Base-by-base conservation (phyloP, 2,329 filamentous ascomycete species). In the Cryphonectria nitschkei region DNA sequence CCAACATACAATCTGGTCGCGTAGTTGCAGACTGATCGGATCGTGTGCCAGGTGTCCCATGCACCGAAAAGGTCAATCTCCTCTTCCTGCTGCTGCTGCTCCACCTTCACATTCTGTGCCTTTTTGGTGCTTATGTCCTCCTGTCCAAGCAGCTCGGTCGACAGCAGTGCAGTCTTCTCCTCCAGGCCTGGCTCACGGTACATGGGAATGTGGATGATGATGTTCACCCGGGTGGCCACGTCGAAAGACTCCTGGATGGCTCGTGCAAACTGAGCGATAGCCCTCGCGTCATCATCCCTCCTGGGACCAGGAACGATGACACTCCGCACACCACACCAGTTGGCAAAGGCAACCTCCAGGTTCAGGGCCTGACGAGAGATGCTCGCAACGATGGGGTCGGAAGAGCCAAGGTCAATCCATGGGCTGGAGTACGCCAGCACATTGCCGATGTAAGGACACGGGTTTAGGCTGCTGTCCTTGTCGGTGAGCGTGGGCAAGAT, bases 11-110 rank as follows among this genome's bases (percentile, higher is more conserved):
- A 85, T 79, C 94, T 89, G 70, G 87, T 82, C 80, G 91, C 92
- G 81, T 99, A 98, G 82, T 91, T 92, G 87, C 94, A 98, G 70
- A 94, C 85, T 68, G 90, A 91, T 68, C 96, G 88, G 76, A 99
- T 92, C 32, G 91, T 86, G 79, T 99, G 92, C 96, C 96, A 99
- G 1, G 92, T 91, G 81, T 98, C 95, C 97, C 97, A 99, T 2
- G 91, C 87, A 68, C 90, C 90, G 80, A 93, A 96, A 0, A 92
- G 80, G 76, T 95, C 92, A 72, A 91, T 83, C 32, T 89, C 86
- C 16, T 80, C 78, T 1, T 80, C 72, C 37, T 39, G 43, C 32
- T 39, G 37, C 37, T 39, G 37, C 1, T 80, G 72, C 37, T 22
- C 34, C 14, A 3, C 7, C 46, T 50, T 50, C 19, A 9, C 19